Percentiles rank a stretch among this genome's conserved stretches.
These are phyloP conservation scores for Candida albicans DNA, from an alignment of 1,139 yeast genomes.

Conservation along the genomic window DNA sequence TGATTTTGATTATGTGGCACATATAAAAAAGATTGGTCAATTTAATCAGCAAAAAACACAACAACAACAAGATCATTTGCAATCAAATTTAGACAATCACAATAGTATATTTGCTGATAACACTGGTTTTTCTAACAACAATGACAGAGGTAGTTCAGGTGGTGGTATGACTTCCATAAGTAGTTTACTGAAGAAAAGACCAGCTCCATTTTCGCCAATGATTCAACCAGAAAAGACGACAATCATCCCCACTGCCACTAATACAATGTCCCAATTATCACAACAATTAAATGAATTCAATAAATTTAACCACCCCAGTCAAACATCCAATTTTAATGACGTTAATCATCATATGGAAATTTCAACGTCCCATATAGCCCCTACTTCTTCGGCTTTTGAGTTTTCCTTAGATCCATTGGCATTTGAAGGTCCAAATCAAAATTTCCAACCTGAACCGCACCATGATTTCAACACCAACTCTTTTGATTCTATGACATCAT, in stretches of 20 bases:
- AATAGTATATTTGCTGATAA: background rate
- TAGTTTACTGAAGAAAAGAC: slow-evolving; percentile 25
- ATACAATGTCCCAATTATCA: slow-evolving; percentile 10
- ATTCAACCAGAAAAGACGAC: slow-evolving; percentile 4
- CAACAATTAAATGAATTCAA: slow-evolving; percentile 13
- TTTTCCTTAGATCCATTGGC: slow-evolving; percentile 37
- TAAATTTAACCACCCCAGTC: slow-evolving; percentile 7
- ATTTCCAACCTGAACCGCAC: slow-evolving; percentile 13
- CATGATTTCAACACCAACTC: slow-evolving; percentile 6
- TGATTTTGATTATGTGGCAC: slow-evolving; percentile 68
- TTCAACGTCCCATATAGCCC: slow-evolving; percentile 1
- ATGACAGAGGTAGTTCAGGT: background rate
- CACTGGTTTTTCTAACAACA: background rate
- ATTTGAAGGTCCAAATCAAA: slow-evolving; percentile 33
- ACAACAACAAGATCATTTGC: too few species aligned
- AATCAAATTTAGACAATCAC: too few species aligned
- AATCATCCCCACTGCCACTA: background rate
- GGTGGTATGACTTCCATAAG: slow-evolving; percentile 14
- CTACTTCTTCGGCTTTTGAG: slow-evolving; percentile 18
- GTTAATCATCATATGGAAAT: background rate
- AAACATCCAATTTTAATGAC: slow-evolving; percentile 4
- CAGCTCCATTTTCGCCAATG: slow-evolving; percentile 37
- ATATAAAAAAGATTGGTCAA: slow-evolving; percentile 58
- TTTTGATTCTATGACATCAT: slow-evolving; percentile 11
- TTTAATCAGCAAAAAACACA: background rate